Base-by-base conservation (phyloP, 805 yeast species). In the Cyberlindnera veronae region DNA sequence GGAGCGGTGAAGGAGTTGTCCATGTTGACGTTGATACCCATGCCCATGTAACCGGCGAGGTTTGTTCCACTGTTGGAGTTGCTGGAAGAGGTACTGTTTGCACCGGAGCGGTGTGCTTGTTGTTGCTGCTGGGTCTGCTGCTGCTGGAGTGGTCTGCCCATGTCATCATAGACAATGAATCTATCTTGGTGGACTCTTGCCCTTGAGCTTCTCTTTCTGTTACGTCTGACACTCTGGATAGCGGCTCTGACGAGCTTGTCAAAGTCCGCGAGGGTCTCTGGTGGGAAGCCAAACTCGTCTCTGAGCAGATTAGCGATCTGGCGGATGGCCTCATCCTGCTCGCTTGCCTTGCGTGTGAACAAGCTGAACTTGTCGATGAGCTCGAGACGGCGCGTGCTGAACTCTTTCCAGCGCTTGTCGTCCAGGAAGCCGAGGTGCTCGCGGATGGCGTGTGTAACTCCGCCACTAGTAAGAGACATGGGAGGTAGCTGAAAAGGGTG, bases 181-280 rank as follows among this genome's bases (percentile, higher is more conserved):
- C 57, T 39, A 22, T 53, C 55, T 15, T 39, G 44, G 19, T 46
- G 36, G 3, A 53, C 38, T 17, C 54, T 41, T 3, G 60, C 53
- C 19, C 55, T 43, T 8, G 59, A 53, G 16, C 78, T 75, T 48
- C 95, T 63, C 56, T 83, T 86, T 44, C 95, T 72, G 60, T 91
- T 91, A 49, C 99, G 69, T 46, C 98, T 68, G 2, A 86, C 97
- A 37, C 95, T 82, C 62, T 91, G 99, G 20, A 91, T 82, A 1
- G 96, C 98, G 9, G 96, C 95, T 27, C 95, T 69, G 0, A 93
- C 97, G 26, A 91, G 70, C 59, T 83, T 85, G 61, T 89, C 95
- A 58, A 91, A 91, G 49, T 93, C 98, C 1, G 68, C 62, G 20
- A 79, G 64, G 12, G 77, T 71, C 6, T 71, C 72, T 2, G 62